A percentile compares a stretch with the other conserved stretches of the same genome.
Conservation (phyloP, 352 stramenopile genomes). For the Blastocystis sp. region DNA sequence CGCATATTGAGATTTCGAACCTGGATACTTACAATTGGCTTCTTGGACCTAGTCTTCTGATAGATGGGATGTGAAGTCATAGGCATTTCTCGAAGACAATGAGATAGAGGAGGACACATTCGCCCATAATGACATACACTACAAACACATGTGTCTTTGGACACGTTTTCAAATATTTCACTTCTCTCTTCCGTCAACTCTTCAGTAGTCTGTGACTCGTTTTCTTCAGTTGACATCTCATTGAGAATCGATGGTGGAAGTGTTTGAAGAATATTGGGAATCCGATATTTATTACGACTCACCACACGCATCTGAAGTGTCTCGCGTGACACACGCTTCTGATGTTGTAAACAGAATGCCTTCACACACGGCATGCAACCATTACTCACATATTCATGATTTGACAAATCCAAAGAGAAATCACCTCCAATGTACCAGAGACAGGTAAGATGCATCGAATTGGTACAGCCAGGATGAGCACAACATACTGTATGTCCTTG, state of each 20-base stretch:
- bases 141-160: not conserved
- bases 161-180: not conserved
- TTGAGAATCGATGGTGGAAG: not conserved
- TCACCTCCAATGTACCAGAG: constrained; percentile 46
- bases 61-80: not conserved
- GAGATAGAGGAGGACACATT: not conserved
- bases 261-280: constrained; percentile 7
- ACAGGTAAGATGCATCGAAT: not conserved
- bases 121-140: not conserved
- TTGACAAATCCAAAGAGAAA: not conserved
- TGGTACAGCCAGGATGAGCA: not conserved
- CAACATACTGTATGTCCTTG: not conserved
- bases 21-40: too few species aligned
- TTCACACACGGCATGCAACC: not conserved
- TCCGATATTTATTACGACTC: constrained; percentile 31
- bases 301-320: constrained; percentile 6
- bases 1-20: too few species aligned
- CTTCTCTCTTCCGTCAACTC: not conserved
- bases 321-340: not conserved
- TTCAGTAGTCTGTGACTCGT: not conserved
- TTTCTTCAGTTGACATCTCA: not conserved
- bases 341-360: constrained; percentile 3
- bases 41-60: not conserved
- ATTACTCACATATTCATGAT: not conserved
- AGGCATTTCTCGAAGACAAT: not conserved